These are phyloP conservation scores for Glarea lozoyensis DNA, from an alignment of 495 filamentous ascomycete species.

Conservation along the genomic window DNA sequence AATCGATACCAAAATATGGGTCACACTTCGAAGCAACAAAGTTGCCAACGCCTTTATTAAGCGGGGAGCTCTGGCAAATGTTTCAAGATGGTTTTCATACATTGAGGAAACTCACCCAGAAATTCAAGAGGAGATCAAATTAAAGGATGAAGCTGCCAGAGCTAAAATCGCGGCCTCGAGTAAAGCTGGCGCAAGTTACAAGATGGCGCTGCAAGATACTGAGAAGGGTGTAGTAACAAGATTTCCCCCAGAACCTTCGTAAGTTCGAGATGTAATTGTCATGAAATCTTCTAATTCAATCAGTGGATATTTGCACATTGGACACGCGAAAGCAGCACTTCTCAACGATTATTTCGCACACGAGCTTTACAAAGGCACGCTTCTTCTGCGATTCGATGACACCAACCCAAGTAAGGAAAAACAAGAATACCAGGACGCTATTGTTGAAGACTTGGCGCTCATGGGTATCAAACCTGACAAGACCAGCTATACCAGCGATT, in stretches of 20 bases:
- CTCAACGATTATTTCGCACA: conserved; percentile 84
- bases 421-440: conserved; percentile 69
- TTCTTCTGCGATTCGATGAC: conserved; percentile 73
- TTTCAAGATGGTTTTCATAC: conserved; percentile 83
- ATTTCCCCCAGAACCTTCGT: conserved; percentile 95
- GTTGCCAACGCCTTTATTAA: conserved; percentile 73
- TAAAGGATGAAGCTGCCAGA: conserved; percentile 51
- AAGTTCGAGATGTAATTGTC: conserved; percentile 23
- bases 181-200: conserved; percentile 82
- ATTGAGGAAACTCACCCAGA: conserved; percentile 73
- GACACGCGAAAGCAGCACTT: conserved; percentile 72
- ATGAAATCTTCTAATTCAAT: conserved; percentile 4
- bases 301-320: conserved; percentile 73
- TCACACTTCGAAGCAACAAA: conserved; percentile 77
- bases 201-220: conserved; percentile 79
- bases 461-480: conserved; percentile 71
- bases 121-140: conserved; percentile 45
- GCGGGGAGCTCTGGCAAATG: conserved; percentile 65
- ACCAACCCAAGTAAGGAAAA: conserved; percentile 79
- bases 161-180: conserved; percentile 65
- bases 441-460: conserved; percentile 62
- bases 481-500: conserved; percentile 63
- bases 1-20: conserved; percentile 76
- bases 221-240: conserved; percentile 88
- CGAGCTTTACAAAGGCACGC: conserved; percentile 58